phyloP scores from a whole-genome alignment of 2,329 filamentous ascomycete species.

The Ophiostoma pallidulum region DNA sequence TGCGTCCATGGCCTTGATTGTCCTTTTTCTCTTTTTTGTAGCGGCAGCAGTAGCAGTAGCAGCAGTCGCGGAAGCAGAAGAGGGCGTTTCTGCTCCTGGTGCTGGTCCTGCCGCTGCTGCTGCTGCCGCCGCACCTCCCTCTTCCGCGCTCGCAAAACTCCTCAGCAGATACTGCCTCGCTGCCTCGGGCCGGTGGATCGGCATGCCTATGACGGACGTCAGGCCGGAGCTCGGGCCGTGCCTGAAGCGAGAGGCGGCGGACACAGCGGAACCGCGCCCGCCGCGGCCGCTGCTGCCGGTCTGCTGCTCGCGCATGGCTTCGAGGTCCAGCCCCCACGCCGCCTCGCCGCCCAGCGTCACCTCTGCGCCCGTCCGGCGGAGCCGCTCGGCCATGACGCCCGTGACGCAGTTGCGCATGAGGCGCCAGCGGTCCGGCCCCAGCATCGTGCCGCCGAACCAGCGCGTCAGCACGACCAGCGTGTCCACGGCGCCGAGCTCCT shows the following conservation, averaged over 20 bases:
- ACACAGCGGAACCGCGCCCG: constrained; percentile 13
- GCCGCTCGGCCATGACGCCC: constrained; percentile 43
- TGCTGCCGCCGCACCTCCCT: neutral
- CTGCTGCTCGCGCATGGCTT: constrained; percentile 35
- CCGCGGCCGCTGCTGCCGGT: constrained; percentile 11
- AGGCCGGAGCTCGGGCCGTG: constrained; percentile 20
- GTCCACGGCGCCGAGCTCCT: constrained; percentile 40
- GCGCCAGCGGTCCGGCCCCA: constrained; percentile 53
- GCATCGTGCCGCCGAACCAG: constrained; percentile 54
- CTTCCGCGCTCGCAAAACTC: constrained; percentile 40
- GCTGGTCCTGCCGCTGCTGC: constrained; percentile 15
- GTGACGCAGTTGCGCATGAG: constrained; percentile 50
- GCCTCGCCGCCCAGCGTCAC: constrained; percentile 40
- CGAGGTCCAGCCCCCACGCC: constrained; percentile 51
- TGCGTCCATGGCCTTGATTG: constrained; percentile 38
- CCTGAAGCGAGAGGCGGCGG: neutral
- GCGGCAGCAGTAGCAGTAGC: no score
- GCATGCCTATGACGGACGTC: constrained; percentile 44
- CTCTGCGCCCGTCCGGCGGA: constrained; percentile 33
- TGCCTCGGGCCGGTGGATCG: constrained; percentile 64
- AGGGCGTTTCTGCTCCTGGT: no score
- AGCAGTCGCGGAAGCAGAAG: no score
- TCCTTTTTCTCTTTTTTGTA: constrained; percentile 39
- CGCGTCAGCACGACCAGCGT: constrained; percentile 49
- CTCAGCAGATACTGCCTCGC: constrained; percentile 51